phyloP scores from a whole-genome alignment of 108 stramenopile genomes.

The Pseudonitzschia pungens region DNA sequence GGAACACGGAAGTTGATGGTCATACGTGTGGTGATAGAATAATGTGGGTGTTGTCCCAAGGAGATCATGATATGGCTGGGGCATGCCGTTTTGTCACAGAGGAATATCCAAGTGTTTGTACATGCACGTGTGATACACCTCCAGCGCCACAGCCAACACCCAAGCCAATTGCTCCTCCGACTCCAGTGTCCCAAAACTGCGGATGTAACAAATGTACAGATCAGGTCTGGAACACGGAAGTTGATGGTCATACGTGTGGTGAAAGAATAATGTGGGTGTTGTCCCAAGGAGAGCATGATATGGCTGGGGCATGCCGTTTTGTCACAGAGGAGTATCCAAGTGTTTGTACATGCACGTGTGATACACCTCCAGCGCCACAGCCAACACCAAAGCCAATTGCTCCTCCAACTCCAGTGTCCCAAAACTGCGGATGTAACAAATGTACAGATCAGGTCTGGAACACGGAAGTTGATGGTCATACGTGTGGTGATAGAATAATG shows the following conservation, averaged over 20 bases:
- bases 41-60: not conserved
- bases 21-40: too few relatives aligned
- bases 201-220: not conserved
- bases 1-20: too few relatives aligned
- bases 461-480: too few relatives aligned
- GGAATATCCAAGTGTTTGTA: not conserved
- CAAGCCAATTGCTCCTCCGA: not conserved
- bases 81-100: not conserved
- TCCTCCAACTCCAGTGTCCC: not conserved
- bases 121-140: not conserved
- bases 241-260: not conserved
- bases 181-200: not conserved
- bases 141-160: not conserved
- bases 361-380: not conserved
- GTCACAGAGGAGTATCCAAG: not conserved
- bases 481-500: too few relatives aligned
- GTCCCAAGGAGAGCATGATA: not conserved
- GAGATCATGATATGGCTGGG: not conserved
- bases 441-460: too few relatives aligned
- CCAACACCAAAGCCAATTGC: not conserved
- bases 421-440: too few relatives aligned
- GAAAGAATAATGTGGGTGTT: not conserved
- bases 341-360: not conserved
- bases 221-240: not conserved
- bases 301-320: not conserved